phyloP scores from a whole-genome alignment of 805 yeast species.

The Metschnikowia picachoensis region DNA sequence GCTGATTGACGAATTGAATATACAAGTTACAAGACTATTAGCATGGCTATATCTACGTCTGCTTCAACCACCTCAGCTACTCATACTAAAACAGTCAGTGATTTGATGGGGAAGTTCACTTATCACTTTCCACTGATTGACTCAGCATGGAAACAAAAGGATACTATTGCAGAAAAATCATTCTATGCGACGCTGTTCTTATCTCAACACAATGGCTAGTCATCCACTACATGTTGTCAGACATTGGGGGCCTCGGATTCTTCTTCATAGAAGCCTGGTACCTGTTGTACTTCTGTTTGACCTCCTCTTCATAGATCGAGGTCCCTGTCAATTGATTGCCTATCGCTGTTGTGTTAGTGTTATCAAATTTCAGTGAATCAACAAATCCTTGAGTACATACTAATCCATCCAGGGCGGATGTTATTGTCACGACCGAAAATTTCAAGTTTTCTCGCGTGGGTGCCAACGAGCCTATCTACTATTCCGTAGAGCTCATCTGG shows the following conservation, averaged over 20 bases:
- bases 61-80: too few species aligned
- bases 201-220: too few species aligned
- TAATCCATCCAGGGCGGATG: slow-evolving; percentile 86
- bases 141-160: too few species aligned
- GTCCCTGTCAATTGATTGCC: slow-evolving; percentile 74
- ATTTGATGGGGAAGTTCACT: too few species aligned
- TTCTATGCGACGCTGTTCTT: too few species aligned
- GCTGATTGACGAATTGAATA: too few species aligned
- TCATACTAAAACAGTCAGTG: too few species aligned
- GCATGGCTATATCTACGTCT: too few species aligned
- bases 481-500: slow-evolving; percentile 88
- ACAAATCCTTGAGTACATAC: slow-evolving; percentile 22
- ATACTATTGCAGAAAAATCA: too few species aligned
- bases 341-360: slow-evolving; percentile 39
- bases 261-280: slow-evolving; percentile 9
- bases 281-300: slow-evolving; percentile 35
- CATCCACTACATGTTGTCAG: not conserved
- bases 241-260: not conserved
- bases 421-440: slow-evolving; percentile 88
- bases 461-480: slow-evolving; percentile 80
- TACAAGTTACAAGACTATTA: too few species aligned
- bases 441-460: slow-evolving; percentile 73
- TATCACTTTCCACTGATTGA: too few species aligned
- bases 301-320: slow-evolving; percentile 55
- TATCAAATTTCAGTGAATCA: too few species aligned